Percentiles rank a stretch among this genome's conserved stretches.
phyloP scores from a whole-genome alignment of 805 yeast species.

The Isabelozyma rhagii region DNA sequence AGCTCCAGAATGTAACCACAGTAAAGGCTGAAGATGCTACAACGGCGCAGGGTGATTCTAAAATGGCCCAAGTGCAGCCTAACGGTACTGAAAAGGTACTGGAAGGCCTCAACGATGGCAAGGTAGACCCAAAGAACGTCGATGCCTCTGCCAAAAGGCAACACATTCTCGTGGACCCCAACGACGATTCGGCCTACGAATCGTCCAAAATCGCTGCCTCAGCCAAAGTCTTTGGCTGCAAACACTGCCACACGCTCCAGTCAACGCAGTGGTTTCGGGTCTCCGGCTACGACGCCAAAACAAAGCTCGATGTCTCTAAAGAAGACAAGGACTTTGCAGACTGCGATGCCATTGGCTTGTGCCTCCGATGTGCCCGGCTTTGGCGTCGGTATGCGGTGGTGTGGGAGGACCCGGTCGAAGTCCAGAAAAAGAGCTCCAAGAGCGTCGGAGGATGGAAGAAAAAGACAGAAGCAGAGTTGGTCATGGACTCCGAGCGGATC shows the following conservation, averaged over 20 bases:
- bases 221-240: constrained; percentile 54
- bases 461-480: constrained; percentile 62
- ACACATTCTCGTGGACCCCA: constrained; percentile 55
- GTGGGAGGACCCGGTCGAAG: constrained; percentile 80
- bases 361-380: constrained; percentile 81
- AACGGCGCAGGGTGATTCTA: no score
- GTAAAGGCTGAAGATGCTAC: constrained; percentile 11
- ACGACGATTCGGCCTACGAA: constrained; percentile 73
- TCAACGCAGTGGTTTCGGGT: constrained; percentile 69
- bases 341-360: constrained; percentile 55
- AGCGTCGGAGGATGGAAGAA: constrained; percentile 56
- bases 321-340: constrained; percentile 11
- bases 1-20: constrained; percentile 34
- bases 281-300: constrained; percentile 53
- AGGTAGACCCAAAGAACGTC: no score
- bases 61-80: no score
- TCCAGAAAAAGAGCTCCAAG: constrained; percentile 45
- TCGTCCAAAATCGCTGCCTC: constrained; percentile 41
- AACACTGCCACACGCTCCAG: constrained; percentile 59
- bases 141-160: constrained; percentile 13
- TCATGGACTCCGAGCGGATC: constrained; percentile 59
- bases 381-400: constrained; percentile 88
- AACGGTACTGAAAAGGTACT: no score
- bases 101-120: no score
- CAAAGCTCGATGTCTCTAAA: constrained; percentile 27